phyloP scores from a whole-genome alignment of 768 basidiomycete genomes.

The Russula sp. region DNA sequence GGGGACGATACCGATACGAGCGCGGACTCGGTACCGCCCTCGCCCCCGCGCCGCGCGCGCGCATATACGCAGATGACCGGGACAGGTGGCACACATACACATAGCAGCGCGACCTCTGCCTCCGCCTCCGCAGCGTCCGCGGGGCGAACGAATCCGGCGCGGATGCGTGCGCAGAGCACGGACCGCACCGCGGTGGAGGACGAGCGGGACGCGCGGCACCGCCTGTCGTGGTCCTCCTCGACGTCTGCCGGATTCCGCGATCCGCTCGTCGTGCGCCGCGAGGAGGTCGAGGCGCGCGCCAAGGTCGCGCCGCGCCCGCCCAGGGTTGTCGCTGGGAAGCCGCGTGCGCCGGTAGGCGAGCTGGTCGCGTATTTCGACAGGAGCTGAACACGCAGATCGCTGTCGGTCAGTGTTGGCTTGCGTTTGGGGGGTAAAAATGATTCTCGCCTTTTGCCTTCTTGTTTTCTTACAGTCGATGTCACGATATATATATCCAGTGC shows the following conservation, averaged over 20 bases:
- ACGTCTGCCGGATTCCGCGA: conserved; percentile 51
- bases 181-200: conserved; percentile 18
- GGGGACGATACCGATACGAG: conserved; percentile 18
- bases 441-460: background rate
- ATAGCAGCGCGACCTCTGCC: background rate
- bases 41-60: conserved; percentile 4
- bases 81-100: background rate
- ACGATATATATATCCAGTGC: background rate
- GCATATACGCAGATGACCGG: background rate
- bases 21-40: background rate
- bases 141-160: conserved; percentile 26
- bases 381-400: background rate
- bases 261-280: conserved; percentile 63
- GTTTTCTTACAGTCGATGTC: background rate
- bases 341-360: conserved; percentile 69
- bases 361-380: conserved; percentile 79
- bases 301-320: conserved; percentile 40
- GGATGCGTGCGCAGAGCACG: conserved; percentile 17
- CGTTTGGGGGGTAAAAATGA: background rate
- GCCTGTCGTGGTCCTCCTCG: conserved; percentile 36
- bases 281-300: conserved; percentile 43
- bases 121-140: background rate
- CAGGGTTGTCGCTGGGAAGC: conserved; percentile 37
- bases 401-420: background rate
- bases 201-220: background rate